phyloP scores from a whole-genome alignment of 768 basidiomycete genomes.

The Hemileccinum impolitum region DNA sequence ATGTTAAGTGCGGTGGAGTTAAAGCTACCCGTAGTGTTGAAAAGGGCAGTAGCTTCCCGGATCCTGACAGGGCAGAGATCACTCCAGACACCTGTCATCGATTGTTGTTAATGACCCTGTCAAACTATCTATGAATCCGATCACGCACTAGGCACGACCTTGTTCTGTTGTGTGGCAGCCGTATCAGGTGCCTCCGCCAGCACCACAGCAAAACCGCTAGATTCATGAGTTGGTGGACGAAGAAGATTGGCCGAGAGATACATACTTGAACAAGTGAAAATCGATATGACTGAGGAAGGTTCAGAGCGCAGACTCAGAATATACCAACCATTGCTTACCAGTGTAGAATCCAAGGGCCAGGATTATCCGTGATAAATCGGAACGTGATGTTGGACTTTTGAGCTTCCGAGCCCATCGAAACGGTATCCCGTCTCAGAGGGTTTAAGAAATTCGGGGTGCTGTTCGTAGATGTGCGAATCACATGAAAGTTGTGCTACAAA shows the following conservation, averaged over 20 bases:
- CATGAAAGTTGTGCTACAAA: constrained; percentile 36
- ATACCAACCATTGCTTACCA: constrained; percentile 21
- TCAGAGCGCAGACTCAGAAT: not conserved
- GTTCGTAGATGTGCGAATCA: constrained; percentile 34
- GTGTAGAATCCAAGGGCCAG: constrained; percentile 58
- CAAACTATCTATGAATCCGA: not conserved
- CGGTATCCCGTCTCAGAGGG: constrained; percentile 35
- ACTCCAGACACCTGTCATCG: constrained; percentile 15
- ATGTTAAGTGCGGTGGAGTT: constrained; percentile 13
- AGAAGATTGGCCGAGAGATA: not conserved
- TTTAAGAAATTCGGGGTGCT: constrained; percentile 34
- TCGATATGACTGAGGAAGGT: constrained; percentile 27
- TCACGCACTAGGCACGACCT: constrained; percentile 18
- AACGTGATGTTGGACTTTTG: constrained; percentile 47
- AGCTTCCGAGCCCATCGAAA: constrained; percentile 30
- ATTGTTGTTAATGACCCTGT: not conserved
- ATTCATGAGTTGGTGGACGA: constrained; percentile 3
- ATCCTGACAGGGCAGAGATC: constrained; percentile 19
- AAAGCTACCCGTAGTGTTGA: constrained; percentile 17
- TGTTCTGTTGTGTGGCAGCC: constrained; percentile 17
- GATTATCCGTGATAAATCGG: constrained; percentile 62
- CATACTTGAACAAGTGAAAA: constrained; percentile 28
- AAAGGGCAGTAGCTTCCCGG: constrained; percentile 15
- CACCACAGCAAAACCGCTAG: constrained; percentile 31
- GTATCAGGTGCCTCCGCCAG: constrained; percentile 26